Evolutionary conservation across 1,139 yeast species (phyloP), one percentile per base, ranked within the genome.

Genomic region (Candida mesenterica): DNA sequence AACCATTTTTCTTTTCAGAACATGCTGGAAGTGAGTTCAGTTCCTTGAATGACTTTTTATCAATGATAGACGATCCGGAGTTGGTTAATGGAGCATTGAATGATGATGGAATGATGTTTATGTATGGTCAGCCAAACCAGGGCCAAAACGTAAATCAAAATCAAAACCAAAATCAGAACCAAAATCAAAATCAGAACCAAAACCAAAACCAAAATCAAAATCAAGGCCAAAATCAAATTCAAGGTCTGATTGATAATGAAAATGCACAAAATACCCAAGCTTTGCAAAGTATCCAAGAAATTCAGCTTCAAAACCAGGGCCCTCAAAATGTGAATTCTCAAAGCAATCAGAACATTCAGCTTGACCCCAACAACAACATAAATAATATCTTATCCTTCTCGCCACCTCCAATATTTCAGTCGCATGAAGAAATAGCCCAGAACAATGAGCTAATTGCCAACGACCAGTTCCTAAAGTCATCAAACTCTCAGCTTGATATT

Each of bases 21-120:
- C 95, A 88, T 57, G 96, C 95, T 0, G 96, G 95, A 3, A 82
- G 94, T 30, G 97, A 90, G 61, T 89, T 90, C 55, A 82, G 90
- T 43, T 88, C 96, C 1, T 68, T 90, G 46, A 89, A 88, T 46
- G 97, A 89, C 54, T 90, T 90, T 52, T 65, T 90, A 37, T 81
- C 92, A 3, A 87, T 90, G 88, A 78, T 90, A 34, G 96, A 89
- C 52, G 96, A 88, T 54, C 89, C 95, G 0, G 77, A 78, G 36
- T 62, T 77, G 47, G 79, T 76, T 13, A 73, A 72, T 45, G 74
- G 79, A 3, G 73, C 73, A 6, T 48, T 70, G 32, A 66, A 65
- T 41, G 72, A 65, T 34, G 69, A 61, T 31, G 41, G 43, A 12
- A 62, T 57, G 28, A 46, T 52, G 9, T 53, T 68, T 40, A 40